Conservation (phyloP, 352 stramenopile species). For the Pythium phragmiticola region DNA sequence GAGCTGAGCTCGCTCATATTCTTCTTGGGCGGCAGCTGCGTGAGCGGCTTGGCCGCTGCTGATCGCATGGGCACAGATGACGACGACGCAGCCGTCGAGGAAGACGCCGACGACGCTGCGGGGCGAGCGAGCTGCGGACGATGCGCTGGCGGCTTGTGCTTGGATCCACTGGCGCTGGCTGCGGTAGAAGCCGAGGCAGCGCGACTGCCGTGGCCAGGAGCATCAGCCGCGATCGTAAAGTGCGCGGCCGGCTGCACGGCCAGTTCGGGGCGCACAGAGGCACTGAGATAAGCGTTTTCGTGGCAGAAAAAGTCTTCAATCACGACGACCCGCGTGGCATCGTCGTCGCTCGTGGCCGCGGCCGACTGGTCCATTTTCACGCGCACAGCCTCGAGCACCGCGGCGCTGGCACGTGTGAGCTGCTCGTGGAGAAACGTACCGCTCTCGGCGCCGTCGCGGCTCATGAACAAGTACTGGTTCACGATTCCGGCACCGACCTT, state of each 20-base stretch:
- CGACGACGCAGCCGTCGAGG: conserved; percentile 19
- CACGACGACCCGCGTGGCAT: conserved; percentile 2
- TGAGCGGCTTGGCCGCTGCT: conserved; percentile 5
- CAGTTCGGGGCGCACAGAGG: conserved; percentile 48
- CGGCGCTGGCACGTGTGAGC: conserved; percentile 39
- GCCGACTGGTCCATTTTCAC: conserved; percentile 2
- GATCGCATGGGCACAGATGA: conserved; percentile 7
- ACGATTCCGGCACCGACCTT: conserved; percentile 58
- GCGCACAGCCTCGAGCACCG: conserved; percentile 43
- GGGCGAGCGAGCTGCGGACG: conserved; percentile 30
- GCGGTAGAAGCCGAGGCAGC: not conserved
- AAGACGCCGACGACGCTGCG: conserved; percentile 15
- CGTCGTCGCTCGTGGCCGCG: conserved; percentile 15
- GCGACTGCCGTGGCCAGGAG: conserved; percentile 22
- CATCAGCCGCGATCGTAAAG: conserved; percentile 55
- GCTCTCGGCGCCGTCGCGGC: conserved; percentile 31
- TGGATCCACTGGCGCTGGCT: not conserved
- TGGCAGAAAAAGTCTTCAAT: conserved; percentile 64
- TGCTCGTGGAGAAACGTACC: conserved; percentile 72
- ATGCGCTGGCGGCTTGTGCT: conserved; percentile 24
- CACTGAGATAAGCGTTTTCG: conserved; percentile 65
- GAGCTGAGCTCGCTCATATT: conserved; percentile 65
- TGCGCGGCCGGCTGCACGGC: conserved; percentile 43
- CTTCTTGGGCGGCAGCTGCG: conserved; percentile 58
- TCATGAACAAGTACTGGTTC: conserved; percentile 67